A percentile compares a stretch with the other conserved stretches of the same genome.
These are phyloP conservation scores for Ustilago bromivora DNA, from an alignment of 1,284 basidiomycete species.

Conservation along the genomic window DNA sequence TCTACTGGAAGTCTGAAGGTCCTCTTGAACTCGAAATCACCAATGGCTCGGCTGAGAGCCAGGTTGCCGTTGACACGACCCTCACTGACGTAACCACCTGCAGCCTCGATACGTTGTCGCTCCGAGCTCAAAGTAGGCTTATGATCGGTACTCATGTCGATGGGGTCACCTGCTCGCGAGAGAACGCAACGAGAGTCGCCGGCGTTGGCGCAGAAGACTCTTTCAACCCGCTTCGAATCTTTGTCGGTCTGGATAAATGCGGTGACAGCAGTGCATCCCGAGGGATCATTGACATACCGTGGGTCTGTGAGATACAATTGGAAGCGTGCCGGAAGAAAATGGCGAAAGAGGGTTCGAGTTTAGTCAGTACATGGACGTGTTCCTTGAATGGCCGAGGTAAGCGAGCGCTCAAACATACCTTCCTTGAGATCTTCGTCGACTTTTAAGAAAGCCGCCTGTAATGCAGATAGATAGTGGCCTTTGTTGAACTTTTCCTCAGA, in stretches of 20 bases:
- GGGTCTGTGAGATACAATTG: slow-evolving; percentile 75
- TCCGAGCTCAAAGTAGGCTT: slow-evolving; percentile 91
- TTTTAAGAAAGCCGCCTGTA: slow-evolving; percentile 90
- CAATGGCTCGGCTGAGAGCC: slow-evolving; percentile 91
- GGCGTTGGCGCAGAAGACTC: slow-evolving; percentile 80
- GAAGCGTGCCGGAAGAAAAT: background rate
- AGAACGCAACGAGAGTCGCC: slow-evolving; percentile 97
- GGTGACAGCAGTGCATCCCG: slow-evolving; percentile 95
- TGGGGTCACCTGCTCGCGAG: slow-evolving; percentile 83
- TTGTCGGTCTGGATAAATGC: slow-evolving; percentile 71
- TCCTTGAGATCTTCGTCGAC: slow-evolving; percentile 93
- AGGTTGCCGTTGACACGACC: slow-evolving; percentile 98
- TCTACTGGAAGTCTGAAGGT: slow-evolving; percentile 84
- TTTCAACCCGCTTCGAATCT: slow-evolving; percentile 38
- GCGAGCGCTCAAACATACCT: slow-evolving; percentile 72
- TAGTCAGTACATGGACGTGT: background rate
- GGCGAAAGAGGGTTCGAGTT: background rate
- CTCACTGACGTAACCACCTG: slow-evolving; percentile 97
- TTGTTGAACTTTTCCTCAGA: slow-evolving; percentile 80
- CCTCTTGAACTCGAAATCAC: slow-evolving; percentile 99
- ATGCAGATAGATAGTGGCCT: slow-evolving; percentile 79
- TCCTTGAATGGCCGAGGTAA: background rate
- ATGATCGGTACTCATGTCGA: slow-evolving; percentile 92
- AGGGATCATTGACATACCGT: slow-evolving; percentile 87
- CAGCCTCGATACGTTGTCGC: slow-evolving; percentile 85